Conservation (phyloP, 106 monocot genomes). For the Acanthochlamys bracteata region DNA sequence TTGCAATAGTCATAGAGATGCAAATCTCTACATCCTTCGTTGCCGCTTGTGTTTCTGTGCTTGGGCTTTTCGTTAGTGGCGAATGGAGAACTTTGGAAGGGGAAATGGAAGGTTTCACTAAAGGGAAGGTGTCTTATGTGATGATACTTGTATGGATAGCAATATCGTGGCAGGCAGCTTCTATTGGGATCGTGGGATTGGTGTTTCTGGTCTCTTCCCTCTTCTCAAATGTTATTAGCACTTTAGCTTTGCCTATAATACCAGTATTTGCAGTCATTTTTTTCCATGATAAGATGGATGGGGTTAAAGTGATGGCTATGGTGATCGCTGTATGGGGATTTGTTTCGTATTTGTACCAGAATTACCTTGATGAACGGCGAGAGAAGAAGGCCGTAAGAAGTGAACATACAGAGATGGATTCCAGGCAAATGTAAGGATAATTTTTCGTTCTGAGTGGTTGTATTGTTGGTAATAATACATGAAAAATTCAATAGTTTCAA, state of each 20-base stretch:
- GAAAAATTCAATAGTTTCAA: no score
- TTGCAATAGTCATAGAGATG: slow-evolving; percentile 22
- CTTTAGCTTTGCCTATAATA: slow-evolving; percentile 19
- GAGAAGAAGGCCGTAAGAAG: slow-evolving; percentile 3
- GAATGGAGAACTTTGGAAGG: slow-evolving; percentile 19
- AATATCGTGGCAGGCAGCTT: slow-evolving; percentile 23
- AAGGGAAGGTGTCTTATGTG: slow-evolving; percentile 22
- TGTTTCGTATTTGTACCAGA: slow-evolving; percentile 21
- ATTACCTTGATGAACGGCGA: slow-evolving; percentile 20
- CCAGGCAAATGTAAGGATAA: neutral
- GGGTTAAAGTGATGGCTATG: slow-evolving; percentile 24
- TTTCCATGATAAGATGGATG: slow-evolving; percentile 31
- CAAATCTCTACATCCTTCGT: slow-evolving; percentile 10
- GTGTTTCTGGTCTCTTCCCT: slow-evolving; percentile 30
- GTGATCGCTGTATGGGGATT: slow-evolving; percentile 27
- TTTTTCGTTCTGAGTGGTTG: neutral
- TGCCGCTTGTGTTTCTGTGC: slow-evolving; percentile 5
- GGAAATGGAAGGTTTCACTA: slow-evolving; percentile 15
- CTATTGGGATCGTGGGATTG: slow-evolving; percentile 20
- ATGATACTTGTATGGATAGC: slow-evolving; percentile 27
- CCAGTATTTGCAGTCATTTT: slow-evolving; percentile 25
- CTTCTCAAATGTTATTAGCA: slow-evolving; percentile 32
- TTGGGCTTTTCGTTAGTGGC: slow-evolving; percentile 26
- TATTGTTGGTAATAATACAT: no score
- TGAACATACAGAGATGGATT: no score